Evolutionary conservation across 139 green algal species (phyloP).

Genomic region (Chlorella sp.): DNA sequence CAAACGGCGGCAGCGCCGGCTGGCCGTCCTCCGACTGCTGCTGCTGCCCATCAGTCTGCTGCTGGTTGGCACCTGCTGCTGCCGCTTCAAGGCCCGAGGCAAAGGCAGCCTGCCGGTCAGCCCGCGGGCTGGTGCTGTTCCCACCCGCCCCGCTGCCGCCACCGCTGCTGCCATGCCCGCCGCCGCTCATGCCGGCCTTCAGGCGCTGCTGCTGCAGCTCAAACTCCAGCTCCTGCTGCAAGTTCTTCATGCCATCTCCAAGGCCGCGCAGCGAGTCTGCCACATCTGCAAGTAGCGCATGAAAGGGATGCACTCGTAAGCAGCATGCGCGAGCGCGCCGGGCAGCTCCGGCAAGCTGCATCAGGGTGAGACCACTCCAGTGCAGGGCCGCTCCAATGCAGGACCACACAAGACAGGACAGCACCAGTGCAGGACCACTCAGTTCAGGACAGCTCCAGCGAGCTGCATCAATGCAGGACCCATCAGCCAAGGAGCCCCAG

Average conservation of each 20-base stretch:
- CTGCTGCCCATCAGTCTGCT: neutral
- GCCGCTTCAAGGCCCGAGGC: slow-evolving; percentile 15
- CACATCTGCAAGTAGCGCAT: slow-evolving; percentile 35
- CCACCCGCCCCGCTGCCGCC: neutral
- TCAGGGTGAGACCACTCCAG: too few relatives aligned
- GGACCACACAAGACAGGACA: neutral
- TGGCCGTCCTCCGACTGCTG: neutral
- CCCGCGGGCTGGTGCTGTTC: slow-evolving; percentile 1
- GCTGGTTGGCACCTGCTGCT: neutral
- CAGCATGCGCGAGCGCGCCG: too few relatives aligned
- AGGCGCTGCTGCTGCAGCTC: slow-evolving; percentile 2
- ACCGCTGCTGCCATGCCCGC: neutral
- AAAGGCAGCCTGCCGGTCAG: slow-evolving; percentile 31
- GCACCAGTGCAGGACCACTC: neutral
- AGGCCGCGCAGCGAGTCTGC: slow-evolving; percentile 38
- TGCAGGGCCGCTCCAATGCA: too few relatives aligned
- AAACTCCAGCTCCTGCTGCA: slow-evolving; percentile 26
- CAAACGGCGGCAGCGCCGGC: slow-evolving; percentile 18
- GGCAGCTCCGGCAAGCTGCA: neutral
- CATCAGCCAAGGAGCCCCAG: neutral
- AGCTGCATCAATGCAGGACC: neutral
- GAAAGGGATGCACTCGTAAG: too few relatives aligned
- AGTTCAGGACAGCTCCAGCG: neutral
- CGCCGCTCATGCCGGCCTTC: neutral
- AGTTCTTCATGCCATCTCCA: slow-evolving; percentile 32